Evolutionary conservation across 1,139 yeast species (phyloP).

Genomic region (Geotrichum siamense): DNA sequence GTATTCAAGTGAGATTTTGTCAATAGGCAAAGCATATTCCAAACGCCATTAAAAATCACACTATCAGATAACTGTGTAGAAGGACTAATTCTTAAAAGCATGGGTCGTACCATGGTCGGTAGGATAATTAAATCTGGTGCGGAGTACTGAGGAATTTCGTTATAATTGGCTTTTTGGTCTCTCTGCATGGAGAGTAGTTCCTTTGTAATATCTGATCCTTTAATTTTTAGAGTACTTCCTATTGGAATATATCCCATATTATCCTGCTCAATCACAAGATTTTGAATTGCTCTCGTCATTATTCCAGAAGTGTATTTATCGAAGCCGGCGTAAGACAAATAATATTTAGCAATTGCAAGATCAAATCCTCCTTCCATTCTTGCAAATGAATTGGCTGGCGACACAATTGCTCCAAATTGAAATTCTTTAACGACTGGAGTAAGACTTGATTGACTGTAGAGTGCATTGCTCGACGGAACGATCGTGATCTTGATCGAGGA

Average conservation of each 20-base stretch:
- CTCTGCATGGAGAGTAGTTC: background rate
- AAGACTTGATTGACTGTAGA: background rate
- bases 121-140: constrained; percentile 37
- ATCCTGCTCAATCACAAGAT: constrained; percentile 18
- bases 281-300: constrained; percentile 23
- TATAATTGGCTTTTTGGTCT: background rate
- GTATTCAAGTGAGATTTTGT: constrained; percentile 26
- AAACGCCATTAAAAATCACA: constrained; percentile 41
- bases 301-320: constrained; percentile 21
- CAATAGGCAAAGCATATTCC: constrained; percentile 36
- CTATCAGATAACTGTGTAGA: constrained; percentile 3
- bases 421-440: constrained; percentile 16
- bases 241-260: constrained; percentile 6
- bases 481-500: constrained; percentile 1
- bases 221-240: constrained; percentile 1
- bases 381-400: constrained; percentile 51
- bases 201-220: background rate
- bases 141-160: constrained; percentile 1
- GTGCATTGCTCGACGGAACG: background rate
- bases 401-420: constrained; percentile 35
- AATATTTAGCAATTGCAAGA: constrained; percentile 36
- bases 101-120: constrained; percentile 43
- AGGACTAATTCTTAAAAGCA: background rate
- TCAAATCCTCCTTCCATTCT: constrained; percentile 50
- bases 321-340: constrained; percentile 22